These are phyloP conservation scores for Chlamydomonas incerta DNA, from an alignment of 139 green algal species.

Conservation along the genomic window DNA sequence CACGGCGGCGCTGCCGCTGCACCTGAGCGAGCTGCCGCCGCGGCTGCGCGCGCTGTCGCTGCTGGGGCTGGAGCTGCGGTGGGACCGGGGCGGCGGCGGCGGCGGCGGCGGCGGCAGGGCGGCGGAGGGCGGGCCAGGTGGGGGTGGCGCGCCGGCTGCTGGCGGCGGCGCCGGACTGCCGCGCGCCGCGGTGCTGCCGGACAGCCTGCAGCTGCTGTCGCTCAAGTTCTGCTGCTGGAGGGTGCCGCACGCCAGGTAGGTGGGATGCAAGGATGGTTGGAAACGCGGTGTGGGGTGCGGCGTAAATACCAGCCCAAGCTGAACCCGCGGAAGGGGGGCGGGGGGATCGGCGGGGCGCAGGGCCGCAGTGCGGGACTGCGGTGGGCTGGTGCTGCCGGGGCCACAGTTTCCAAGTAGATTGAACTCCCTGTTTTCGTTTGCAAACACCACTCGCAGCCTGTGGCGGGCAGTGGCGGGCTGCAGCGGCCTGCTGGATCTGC, in stretches of 20 bases:
- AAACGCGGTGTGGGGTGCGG: too few species aligned
- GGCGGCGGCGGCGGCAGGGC: background rate
- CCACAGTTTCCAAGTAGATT: too few species aligned
- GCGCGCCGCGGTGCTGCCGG: background rate
- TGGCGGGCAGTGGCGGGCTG: background rate
- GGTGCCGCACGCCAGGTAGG: slow-evolving; percentile 18
- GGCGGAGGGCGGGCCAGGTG: background rate
- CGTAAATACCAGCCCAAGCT: too few species aligned
- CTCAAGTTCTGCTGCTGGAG: slow-evolving; percentile 27
- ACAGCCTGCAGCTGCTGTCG: slow-evolving; percentile 1
- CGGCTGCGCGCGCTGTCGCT: slow-evolving; percentile 2
- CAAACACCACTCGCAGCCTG: too few species aligned
- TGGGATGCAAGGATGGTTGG: background rate
- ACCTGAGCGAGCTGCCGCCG: background rate
- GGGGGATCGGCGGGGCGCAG: too few species aligned
- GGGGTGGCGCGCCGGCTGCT: background rate
- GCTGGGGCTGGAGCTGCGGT: slow-evolving; percentile 5
- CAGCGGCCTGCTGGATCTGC: slow-evolving; percentile 7
- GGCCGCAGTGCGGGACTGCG: too few species aligned
- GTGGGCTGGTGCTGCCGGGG: too few species aligned
- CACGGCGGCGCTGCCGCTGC: background rate
- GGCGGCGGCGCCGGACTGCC: background rate
- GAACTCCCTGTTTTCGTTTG: too few species aligned
- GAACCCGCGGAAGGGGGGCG: too few species aligned
- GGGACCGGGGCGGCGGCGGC: background rate